phyloP scores from a whole-genome alignment of 305 asterid species.

The Ruellia speciosa region DNA sequence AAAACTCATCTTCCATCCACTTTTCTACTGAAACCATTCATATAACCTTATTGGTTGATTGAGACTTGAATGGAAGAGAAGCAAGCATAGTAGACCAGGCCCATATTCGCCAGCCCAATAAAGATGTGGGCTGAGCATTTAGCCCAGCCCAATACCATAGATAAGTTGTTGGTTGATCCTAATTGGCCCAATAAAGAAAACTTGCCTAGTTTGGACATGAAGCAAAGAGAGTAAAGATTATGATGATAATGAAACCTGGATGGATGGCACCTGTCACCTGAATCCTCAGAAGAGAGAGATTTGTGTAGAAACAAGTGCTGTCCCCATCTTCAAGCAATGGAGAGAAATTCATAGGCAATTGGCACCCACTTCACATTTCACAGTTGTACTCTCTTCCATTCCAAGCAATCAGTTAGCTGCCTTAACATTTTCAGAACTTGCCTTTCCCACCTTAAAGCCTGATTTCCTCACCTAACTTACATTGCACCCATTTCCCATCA shows the following conservation, averaged over 20 bases:
- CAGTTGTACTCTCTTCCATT: constrained; percentile 29
- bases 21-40: not conserved
- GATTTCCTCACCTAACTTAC: constrained; percentile 34
- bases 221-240: not conserved
- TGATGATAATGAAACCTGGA: constrained; percentile 4
- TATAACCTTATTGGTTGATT: too few relatives aligned
- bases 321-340: constrained; percentile 14
- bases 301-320: not conserved
- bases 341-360: not conserved
- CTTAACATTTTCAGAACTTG: constrained; percentile 28
- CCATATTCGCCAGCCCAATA: too few relatives aligned
- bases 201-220: not conserved
- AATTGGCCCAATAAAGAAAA: not conserved
- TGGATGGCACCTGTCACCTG: not conserved
- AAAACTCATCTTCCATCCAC: not conserved
- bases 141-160: too few relatives aligned
- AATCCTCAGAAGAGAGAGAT: constrained; percentile 25
- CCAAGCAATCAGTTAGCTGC: constrained; percentile 41
- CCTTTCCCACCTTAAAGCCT: constrained; percentile 30
- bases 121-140: too few relatives aligned
- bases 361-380: constrained; percentile 4
- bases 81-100: too few relatives aligned
- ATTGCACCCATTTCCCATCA: constrained; percentile 19
- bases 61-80: too few relatives aligned
- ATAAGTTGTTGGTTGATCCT: not conserved